Conservation (phyloP, 1,139 yeast genomes). For the Debaryomyces udenii region DNA sequence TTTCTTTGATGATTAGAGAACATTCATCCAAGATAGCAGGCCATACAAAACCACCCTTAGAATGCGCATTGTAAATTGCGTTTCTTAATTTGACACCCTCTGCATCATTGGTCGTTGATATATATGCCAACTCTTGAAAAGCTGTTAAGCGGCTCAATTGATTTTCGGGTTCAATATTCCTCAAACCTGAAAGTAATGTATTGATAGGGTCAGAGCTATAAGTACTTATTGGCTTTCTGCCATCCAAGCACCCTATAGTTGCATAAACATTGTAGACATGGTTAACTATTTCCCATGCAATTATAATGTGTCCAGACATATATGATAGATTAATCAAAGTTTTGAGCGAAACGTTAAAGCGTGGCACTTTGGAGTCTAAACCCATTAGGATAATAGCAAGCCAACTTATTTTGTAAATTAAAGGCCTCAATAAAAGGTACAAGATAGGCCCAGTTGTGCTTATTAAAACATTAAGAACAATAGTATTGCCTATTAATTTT, state of each 20-base stretch:
- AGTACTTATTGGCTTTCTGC: conserved; percentile 69
- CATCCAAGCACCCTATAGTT: conserved; percentile 80
- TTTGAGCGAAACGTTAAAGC: conserved; percentile 40
- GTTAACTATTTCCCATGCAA: conserved; percentile 66
- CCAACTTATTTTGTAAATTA: conserved; percentile 45
- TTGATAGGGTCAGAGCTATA: conserved; percentile 72
- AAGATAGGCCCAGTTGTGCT: conserved; percentile 45
- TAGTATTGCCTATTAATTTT: conserved; percentile 38
- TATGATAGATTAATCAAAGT: conserved; percentile 40
- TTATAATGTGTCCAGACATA: conserved; percentile 41
- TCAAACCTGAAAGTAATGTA: conserved; percentile 74
- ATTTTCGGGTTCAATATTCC: conserved; percentile 44
- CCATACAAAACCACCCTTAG: conserved; percentile 56
- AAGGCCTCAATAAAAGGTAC: conserved; percentile 47
- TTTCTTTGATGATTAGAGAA: conserved; percentile 51
- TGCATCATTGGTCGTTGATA: conserved; percentile 52
- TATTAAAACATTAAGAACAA: conserved; percentile 34
- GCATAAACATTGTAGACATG: conserved; percentile 71
- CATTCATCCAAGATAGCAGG: conserved; percentile 62
- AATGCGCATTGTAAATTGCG: conserved; percentile 56
- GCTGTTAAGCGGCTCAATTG: conserved; percentile 69
- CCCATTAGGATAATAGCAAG: conserved; percentile 31
- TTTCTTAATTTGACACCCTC: conserved; percentile 49
- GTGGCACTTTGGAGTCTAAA: conserved; percentile 37
- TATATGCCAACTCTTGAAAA: conserved; percentile 71